These are phyloP conservation scores for Dendrobium huoshanense DNA, from an alignment of 106 monocot genomes.

Conservation along the genomic window DNA sequence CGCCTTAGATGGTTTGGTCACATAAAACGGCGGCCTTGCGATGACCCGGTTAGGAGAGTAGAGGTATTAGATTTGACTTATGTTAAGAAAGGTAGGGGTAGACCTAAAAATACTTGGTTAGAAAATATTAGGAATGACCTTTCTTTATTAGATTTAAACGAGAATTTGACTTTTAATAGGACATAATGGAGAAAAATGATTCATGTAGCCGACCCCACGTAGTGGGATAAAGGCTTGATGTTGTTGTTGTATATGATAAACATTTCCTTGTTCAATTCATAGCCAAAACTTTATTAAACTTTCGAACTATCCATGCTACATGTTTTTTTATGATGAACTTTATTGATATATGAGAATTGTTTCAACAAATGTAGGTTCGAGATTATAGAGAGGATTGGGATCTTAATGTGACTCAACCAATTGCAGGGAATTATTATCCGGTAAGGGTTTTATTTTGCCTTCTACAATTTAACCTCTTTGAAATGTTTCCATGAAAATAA, in stretches of 20 bases:
- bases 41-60: too few species aligned
- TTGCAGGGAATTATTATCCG: conserved; percentile 92
- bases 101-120: too few species aligned
- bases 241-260: not conserved
- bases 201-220: too few species aligned
- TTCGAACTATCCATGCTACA: not conserved
- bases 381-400: conserved; percentile 78
- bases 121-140: too few species aligned
- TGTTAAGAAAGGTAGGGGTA: too few species aligned
- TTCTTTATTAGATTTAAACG: too few species aligned
- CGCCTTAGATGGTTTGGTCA: too few species aligned
- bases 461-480: not conserved
- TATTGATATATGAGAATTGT: not conserved
- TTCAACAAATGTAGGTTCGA: conserved; percentile 34
- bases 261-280: not conserved
- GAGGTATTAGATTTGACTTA: too few species aligned
- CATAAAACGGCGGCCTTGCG: too few species aligned
- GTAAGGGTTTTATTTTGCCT: conserved; percentile 25
- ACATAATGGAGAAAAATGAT: too few species aligned
- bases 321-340: not conserved
- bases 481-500: not conserved
- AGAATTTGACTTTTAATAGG: too few species aligned
- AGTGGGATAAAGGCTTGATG: too few species aligned
- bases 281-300: not conserved
- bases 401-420: conserved; percentile 69